Base-by-base conservation (phyloP, 768 basidiomycete species). In the Multifurca ochricompacta region DNA sequence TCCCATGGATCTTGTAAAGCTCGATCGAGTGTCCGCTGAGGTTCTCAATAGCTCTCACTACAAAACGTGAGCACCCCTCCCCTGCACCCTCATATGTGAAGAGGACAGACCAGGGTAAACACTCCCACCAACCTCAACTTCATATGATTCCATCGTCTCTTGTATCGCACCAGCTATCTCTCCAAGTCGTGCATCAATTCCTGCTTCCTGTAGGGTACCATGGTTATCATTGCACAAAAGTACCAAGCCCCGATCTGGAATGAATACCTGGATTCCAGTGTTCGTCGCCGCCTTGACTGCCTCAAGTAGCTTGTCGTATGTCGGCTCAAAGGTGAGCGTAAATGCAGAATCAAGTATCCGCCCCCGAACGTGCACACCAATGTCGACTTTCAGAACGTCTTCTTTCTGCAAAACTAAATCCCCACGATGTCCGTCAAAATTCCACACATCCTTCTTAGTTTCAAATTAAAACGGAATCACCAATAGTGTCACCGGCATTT, bases 121-220 rank as follows among this genome's bases (percentile, higher is more conserved):
- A 63, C 91, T 91, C 21, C 90, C 85, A 13, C 80, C 78, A n/a
- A 94, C 80, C 64, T 92, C 91, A 10, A 99, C 95, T 67, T 98
- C 96, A 64, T 97, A 97, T 1, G 89, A 91, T 66, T 97, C 93
- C 96, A 99, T 99, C 2, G 92, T 94, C 67, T 99, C 96, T 69
- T 99, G 95, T 51, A 98, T 94, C 47, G 79, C 79, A 0, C 82
- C 92, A 2, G 84, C 96, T 30, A 99, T 77, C 66, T 98, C 95
- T 50, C 92, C 93, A 48, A 98, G 77, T 48, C 94, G 80, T 0
- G 88, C 89, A 64, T 98, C 96, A 61, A 99, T 97, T 3, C 96
- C 96, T 5, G 95, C 88, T 78, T 94, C 92, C 91, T 94, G 30
- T 61, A 27, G 41, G 4, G 25, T 57, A 39, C 45, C 31, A 13